phyloP scores from a whole-genome alignment of 257 asterid species.

The Striga asiatica region DNA sequence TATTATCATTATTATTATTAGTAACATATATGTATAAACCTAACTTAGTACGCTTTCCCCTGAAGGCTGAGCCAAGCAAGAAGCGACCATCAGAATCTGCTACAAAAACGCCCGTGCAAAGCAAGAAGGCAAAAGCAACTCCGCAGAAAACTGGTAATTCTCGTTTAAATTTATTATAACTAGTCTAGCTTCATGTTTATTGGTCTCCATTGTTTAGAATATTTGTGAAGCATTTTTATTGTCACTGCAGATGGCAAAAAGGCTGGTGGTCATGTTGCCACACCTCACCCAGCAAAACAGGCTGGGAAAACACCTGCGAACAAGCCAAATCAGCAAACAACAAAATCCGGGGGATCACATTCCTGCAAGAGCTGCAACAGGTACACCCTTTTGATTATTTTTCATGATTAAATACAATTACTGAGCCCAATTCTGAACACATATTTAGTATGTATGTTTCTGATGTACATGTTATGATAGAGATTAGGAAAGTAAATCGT shows the following conservation, averaged over 20 bases:
- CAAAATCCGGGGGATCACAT: slow-evolving; percentile 51
- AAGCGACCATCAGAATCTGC: slow-evolving; percentile 50
- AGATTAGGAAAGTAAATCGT: too few relatives aligned
- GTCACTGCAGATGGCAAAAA: slow-evolving; percentile 57
- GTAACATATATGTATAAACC: not conserved
- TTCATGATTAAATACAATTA: too few relatives aligned
- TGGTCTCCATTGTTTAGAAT: too few relatives aligned
- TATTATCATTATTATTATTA: not conserved
- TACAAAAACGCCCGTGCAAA: slow-evolving; percentile 61
- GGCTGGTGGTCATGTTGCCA: slow-evolving; percentile 61
- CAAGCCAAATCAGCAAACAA: slow-evolving; percentile 57
- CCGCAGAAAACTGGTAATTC: slow-evolving; percentile 77
- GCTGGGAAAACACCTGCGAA: slow-evolving; percentile 61
- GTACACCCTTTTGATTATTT: slow-evolving; percentile 19
- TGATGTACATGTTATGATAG: too few relatives aligned
- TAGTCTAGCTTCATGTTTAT: not conserved
- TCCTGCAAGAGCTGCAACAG: slow-evolving; percentile 60
- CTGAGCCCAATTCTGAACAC: too few relatives aligned
- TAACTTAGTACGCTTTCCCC: not conserved
- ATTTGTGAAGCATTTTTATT: too few relatives aligned
- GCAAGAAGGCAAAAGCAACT: slow-evolving; percentile 68
- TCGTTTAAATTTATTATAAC: too few relatives aligned
- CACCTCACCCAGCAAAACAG: slow-evolving; percentile 82
- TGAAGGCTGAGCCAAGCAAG: slow-evolving; percentile 52
- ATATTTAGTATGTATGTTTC: too few relatives aligned